Evolutionary conservation across 169 alveolate species (phyloP).

Genomic region (Plasmodium knowlesi): DNA sequence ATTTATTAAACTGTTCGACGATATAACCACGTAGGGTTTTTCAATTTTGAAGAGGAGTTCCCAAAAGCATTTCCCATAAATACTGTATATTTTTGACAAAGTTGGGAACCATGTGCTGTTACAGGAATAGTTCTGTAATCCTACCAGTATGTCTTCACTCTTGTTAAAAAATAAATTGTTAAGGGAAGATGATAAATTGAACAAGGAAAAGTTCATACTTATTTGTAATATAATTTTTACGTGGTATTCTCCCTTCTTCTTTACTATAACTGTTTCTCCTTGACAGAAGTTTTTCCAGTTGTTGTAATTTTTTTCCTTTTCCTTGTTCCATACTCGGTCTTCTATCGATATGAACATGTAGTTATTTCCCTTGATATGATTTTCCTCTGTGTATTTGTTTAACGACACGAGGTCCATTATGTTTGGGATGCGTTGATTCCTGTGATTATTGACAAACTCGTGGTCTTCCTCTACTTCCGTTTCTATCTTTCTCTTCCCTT

Average conservation of each 20-base stretch:
- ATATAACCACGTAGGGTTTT: slow-evolving; percentile 65
- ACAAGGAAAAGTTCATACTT: slow-evolving; percentile 16
- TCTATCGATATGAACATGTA: slow-evolving; percentile 47
- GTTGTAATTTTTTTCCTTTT: slow-evolving; percentile 44
- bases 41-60: slow-evolving; percentile 10
- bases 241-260: slow-evolving; percentile 31
- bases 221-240: slow-evolving; percentile 21
- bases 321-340: slow-evolving; percentile 28
- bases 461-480: not conserved
- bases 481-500: not conserved
- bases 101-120: slow-evolving; percentile 69
- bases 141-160: slow-evolving; percentile 13
- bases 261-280: not conserved
- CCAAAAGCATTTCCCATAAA: slow-evolving; percentile 50
- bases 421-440: not conserved
- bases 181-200: slow-evolving; percentile 43
- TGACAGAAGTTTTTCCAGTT: slow-evolving; percentile 40
- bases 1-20: slow-evolving; percentile 53
- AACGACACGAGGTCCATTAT: slow-evolving; percentile 46
- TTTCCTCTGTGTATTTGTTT: slow-evolving; percentile 52
- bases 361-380: slow-evolving; percentile 31
- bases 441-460: not conserved
- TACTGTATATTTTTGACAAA: slow-evolving; percentile 3
- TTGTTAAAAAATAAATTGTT: slow-evolving; percentile 58
- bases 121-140: slow-evolving; percentile 39